These are phyloP conservation scores for Hypoxylon sp. DNA, from an alignment of 2,329 filamentous ascomycete genomes.

Conservation along the genomic window DNA sequence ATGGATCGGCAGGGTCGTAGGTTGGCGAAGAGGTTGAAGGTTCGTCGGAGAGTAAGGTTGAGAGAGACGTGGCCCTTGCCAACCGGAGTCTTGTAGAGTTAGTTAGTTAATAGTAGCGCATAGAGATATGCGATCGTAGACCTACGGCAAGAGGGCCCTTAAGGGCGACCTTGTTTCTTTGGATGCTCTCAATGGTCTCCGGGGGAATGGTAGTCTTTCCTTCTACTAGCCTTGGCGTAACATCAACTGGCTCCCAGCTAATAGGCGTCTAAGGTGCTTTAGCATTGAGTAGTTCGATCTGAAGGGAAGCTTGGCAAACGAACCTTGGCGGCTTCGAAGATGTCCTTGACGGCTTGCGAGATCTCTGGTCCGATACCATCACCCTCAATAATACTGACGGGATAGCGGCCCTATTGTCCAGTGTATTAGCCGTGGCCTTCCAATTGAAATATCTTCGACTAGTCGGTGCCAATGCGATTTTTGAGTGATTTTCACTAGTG, in stretches of 20 bases:
- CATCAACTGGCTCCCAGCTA: slow-evolving; percentile 97
- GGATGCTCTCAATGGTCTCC: slow-evolving; percentile 92
- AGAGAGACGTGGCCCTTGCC: slow-evolving; percentile 99
- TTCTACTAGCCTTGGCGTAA: slow-evolving; percentile 92
- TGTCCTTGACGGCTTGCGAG: slow-evolving; percentile 97
- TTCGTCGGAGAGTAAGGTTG: slow-evolving; percentile 97
- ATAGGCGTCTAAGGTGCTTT: slow-evolving; percentile 79
- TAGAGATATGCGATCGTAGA: slow-evolving; percentile 45
- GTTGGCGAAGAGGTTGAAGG: slow-evolving; percentile 99
- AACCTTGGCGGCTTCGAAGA: slow-evolving; percentile 95
- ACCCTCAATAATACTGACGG: slow-evolving; percentile 97
- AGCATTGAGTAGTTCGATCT: slow-evolving; percentile 25
- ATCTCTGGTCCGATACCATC: slow-evolving; percentile 99
- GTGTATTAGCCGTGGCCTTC: slow-evolving; percentile 43
- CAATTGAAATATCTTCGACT: slow-evolving; percentile 16
- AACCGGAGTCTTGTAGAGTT: slow-evolving; percentile 79
- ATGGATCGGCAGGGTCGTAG: slow-evolving; percentile 97
- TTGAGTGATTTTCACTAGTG: slow-evolving; percentile 61
- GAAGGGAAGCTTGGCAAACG: slow-evolving; percentile 50
- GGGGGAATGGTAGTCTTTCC: slow-evolving; percentile 96
- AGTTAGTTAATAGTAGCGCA: slow-evolving; percentile 32
- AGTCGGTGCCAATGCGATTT: slow-evolving; percentile 21
- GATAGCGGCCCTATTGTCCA: slow-evolving; percentile 84
- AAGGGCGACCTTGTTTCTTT: slow-evolving; percentile 95
- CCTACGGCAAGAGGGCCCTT: slow-evolving; percentile 96